These are phyloP conservation scores for Leccinum variicolor DNA, from an alignment of 768 basidiomycete genomes.

Conservation along the genomic window DNA sequence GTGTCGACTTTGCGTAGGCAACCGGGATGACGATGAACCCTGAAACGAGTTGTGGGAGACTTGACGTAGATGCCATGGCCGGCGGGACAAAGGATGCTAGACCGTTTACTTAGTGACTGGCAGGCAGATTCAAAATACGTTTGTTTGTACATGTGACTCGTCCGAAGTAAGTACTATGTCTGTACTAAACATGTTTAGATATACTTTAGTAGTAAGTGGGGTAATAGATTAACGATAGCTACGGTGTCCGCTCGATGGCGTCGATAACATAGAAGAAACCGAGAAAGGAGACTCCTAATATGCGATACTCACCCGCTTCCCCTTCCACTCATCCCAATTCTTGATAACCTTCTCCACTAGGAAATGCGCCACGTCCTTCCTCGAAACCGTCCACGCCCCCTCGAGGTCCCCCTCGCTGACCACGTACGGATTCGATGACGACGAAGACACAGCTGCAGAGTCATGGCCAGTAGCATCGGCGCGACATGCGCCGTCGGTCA, in stretches of 20 bases:
- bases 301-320: slow-evolving; percentile 47
- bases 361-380: slow-evolving; percentile 66
- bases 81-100: neutral
- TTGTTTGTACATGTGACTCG: too few species aligned
- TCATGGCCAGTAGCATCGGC: slow-evolving; percentile 7
- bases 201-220: too few species aligned
- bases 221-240: too few species aligned
- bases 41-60: slow-evolving; percentile 25
- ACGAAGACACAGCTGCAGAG: neutral
- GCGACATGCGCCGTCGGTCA: slow-evolving; percentile 55
- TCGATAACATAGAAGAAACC: too few species aligned
- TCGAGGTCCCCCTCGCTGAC: slow-evolving; percentile 40
- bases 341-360: slow-evolving; percentile 44
- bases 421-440: slow-evolving; percentile 37
- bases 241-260: too few species aligned
- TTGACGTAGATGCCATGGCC: slow-evolving; percentile 5
- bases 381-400: slow-evolving; percentile 50
- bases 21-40: slow-evolving; percentile 39
- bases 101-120: too few species aligned
- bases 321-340: slow-evolving; percentile 52
- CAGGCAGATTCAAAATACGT: neutral
- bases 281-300: slow-evolving; percentile 36
- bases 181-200: too few species aligned
- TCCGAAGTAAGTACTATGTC: too few species aligned
- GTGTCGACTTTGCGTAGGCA: slow-evolving; percentile 43